Conservation (phyloP, 331 rosid species). For the Pyracantha coccinea region DNA sequence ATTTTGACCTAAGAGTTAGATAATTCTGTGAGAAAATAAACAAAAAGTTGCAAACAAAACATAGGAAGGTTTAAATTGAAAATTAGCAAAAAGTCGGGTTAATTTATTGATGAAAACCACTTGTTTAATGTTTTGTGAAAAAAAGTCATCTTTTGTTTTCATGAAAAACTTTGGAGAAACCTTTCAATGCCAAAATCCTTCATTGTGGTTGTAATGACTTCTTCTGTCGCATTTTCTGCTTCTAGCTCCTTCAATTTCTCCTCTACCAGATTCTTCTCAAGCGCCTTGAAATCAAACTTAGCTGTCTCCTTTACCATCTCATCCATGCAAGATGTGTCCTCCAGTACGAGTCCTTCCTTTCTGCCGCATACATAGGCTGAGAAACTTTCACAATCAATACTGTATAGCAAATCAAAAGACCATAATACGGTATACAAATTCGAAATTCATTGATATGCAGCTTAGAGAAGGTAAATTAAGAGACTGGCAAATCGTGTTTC, state of each 20-base stretch:
- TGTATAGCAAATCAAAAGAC: too few species aligned
- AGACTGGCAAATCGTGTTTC: too few species aligned
- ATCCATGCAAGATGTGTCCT: constrained; percentile 9
- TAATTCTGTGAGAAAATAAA: background rate
- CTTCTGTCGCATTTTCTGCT: background rate
- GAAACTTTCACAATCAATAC: too few species aligned
- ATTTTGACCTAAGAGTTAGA: constrained; percentile 20
- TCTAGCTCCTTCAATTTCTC: constrained; percentile 7
- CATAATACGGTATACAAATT: too few species aligned
- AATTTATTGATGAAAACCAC: too few species aligned
- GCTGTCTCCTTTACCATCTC: background rate
- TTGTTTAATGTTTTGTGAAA: too few species aligned
- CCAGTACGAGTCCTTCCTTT: constrained; percentile 39
- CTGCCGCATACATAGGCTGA: constrained; percentile 73
- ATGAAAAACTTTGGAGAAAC: too few species aligned
- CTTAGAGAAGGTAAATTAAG: too few species aligned
- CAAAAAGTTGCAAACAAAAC: background rate
- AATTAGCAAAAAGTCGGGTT: too few species aligned
- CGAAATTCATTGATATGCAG: background rate
- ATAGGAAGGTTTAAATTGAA: too few species aligned
- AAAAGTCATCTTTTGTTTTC: too few species aligned
- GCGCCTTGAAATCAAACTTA: background rate
- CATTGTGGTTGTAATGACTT: constrained; percentile 12
- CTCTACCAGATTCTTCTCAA: constrained; percentile 9
- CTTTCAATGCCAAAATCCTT: constrained; percentile 29